Conservation (phyloP, 2,329 filamentous ascomycete genomes). For the Pseudogymnoascus sp. region DNA sequence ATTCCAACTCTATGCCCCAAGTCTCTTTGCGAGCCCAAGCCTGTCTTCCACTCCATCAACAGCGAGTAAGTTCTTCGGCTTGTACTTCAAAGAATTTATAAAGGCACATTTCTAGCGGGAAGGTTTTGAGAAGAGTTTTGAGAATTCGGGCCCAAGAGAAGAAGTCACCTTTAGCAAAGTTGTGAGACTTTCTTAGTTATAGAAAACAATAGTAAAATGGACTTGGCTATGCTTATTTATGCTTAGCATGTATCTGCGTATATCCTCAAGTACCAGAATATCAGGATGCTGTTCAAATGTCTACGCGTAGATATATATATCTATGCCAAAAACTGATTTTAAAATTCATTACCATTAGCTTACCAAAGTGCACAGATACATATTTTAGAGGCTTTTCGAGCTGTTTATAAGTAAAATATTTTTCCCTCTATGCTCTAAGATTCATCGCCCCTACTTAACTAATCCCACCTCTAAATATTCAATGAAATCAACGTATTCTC, state of each 20-base stretch:
- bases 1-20: constrained; percentile 41
- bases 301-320: neutral
- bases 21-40: constrained; percentile 37
- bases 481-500: neutral
- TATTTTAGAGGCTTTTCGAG: neutral
- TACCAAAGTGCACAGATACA: neutral
- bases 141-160: constrained; percentile 34
- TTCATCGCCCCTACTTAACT: neutral
- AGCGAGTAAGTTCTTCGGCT: constrained; percentile 41
- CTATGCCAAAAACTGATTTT: neutral
- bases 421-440: neutral
- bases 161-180: neutral
- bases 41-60: constrained; percentile 43
- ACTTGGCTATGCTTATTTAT: neutral
- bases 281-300: neutral
- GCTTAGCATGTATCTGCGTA: neutral
- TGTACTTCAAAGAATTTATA: constrained; percentile 45
- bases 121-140: constrained; percentile 32
- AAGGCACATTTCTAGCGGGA: constrained; percentile 36
- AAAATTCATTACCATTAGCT: neutral
- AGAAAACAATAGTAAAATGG: neutral
- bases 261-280: neutral
- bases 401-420: neutral
- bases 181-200: neutral
- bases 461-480: neutral